Conservation (phyloP, 768 basidiomycete species). For the Pisolithus tinctorius region DNA sequence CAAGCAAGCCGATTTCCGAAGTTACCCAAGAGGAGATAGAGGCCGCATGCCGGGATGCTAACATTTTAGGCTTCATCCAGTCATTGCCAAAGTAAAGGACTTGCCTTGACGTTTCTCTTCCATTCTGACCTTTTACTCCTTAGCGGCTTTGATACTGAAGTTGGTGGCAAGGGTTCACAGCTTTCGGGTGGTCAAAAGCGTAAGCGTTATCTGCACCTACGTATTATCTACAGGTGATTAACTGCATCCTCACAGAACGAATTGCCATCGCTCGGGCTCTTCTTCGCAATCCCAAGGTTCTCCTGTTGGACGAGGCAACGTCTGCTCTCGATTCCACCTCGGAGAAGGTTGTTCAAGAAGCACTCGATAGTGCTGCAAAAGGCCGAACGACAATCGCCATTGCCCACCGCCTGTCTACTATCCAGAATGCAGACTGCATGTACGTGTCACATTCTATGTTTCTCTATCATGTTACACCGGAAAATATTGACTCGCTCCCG, state of each 20-base stretch:
- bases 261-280: slow-evolving; percentile 88
- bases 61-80: slow-evolving; percentile 85
- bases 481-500: neutral
- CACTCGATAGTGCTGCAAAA: slow-evolving; percentile 86
- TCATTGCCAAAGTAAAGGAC: slow-evolving; percentile 72
- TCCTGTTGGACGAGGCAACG: slow-evolving; percentile 85
- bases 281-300: slow-evolving; percentile 81
- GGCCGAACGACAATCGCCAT: slow-evolving; percentile 94
- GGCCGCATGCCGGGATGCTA: slow-evolving; percentile 80
- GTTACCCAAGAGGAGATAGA: slow-evolving; percentile 87
- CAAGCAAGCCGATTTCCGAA: slow-evolving; percentile 65
- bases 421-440: slow-evolving; percentile 89
- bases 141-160: slow-evolving; percentile 87
- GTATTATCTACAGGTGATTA: neutral
- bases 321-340: slow-evolving; percentile 88
- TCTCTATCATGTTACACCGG: neutral
- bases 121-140: slow-evolving; percentile 5
- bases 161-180: slow-evolving; percentile 87
- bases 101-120: neutral
- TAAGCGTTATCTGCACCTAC: slow-evolving; percentile 25
- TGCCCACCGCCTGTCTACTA: slow-evolving; percentile 88
- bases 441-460: slow-evolving; percentile 17
- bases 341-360: slow-evolving; percentile 92
- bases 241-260: slow-evolving; percentile 34
- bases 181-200: slow-evolving; percentile 87